Evolutionary conservation across 2,329 filamentous ascomycete genomes (phyloP), one percentile per base, ranked within the genome.

Genomic region (Sordariomycetes sp.): DNA sequence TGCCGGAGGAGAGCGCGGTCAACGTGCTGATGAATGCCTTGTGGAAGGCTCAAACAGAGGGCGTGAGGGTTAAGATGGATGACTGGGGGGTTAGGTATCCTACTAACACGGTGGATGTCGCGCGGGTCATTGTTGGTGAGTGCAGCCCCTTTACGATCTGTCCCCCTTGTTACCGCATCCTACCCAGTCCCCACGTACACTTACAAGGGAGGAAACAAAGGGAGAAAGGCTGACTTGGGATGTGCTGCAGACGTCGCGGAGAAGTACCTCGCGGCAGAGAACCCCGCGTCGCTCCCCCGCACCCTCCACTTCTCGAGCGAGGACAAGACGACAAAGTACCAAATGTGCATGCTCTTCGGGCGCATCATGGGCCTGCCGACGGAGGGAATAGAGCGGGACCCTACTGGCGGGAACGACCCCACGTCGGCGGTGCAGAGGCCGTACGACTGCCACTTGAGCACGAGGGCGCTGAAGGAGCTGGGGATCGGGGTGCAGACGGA

Each of bases 391-490:
- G 76, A 81, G 64, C 74, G 86, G 10, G 86, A 89, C 64, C 28
- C 28, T 8, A 79, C 82, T 25, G 77, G 87, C 64, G 86, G 86
- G 42, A 87, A 87, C 67, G 85, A 89, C 61, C 82, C 85, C 6
- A 84, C 81, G 60, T 81, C 85, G 52, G 76, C 78, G 24, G 87
- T 90, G 0, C 82, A 90, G 71, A 78, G 90, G 61, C 90, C 91
- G 13, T 96, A 89, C 66, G 90, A 96, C 70, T 92, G 87, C 64
- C 90, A 96, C 69, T 74, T 96, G 52, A 90, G 88, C 64, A 96
- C 87, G 10, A 81, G 80, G 69, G 81, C 76, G 45, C 71, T 96
- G 61, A 81, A 81, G 67, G 82, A 89, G 15, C 67, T 95, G 60
- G 89, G 82, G 0, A 87, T 96, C 61, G 79, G 87, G 65, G 81